These are phyloP conservation scores for Bretschneidera sinensis DNA, from an alignment of 345 rosid species.

Conservation along the genomic window DNA sequence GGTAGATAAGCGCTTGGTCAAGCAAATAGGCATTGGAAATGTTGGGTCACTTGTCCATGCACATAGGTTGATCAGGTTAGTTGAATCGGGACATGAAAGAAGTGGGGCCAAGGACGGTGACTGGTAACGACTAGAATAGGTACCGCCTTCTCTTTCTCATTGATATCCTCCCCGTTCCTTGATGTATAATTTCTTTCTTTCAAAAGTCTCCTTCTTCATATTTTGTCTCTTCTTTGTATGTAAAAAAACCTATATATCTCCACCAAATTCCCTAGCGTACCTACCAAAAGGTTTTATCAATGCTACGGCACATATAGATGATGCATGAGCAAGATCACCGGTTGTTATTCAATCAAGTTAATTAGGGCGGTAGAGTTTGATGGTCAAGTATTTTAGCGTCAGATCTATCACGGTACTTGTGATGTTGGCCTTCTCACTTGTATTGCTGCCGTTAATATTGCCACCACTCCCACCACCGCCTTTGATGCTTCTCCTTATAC, in stretches of 20 bases:
- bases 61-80: neutral
- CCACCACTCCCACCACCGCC: slow-evolving; percentile 40
- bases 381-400: neutral
- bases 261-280: too few relatives aligned
- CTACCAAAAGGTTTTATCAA: too few relatives aligned
- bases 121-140: neutral
- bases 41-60: too few relatives aligned
- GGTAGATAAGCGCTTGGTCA: too few relatives aligned
- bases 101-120: neutral
- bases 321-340: neutral
- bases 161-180: neutral
- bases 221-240: too few relatives aligned
- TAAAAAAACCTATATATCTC: too few relatives aligned
- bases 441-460: slow-evolving; percentile 28
- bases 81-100: slow-evolving; percentile 1
- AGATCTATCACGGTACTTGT: slow-evolving; percentile 15
- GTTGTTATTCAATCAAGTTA: neutral
- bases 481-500: slow-evolving; percentile 24
- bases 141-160: neutral
- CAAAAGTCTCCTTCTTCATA: neutral
- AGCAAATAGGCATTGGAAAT: too few relatives aligned
- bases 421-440: slow-evolving; percentile 16
- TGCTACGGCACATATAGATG: neutral
- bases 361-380: neutral
- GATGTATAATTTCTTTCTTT: neutral